Base-by-base conservation (phyloP, 2,329 filamentous ascomycete genomes). In the Davidsoniella eucalypti region DNA sequence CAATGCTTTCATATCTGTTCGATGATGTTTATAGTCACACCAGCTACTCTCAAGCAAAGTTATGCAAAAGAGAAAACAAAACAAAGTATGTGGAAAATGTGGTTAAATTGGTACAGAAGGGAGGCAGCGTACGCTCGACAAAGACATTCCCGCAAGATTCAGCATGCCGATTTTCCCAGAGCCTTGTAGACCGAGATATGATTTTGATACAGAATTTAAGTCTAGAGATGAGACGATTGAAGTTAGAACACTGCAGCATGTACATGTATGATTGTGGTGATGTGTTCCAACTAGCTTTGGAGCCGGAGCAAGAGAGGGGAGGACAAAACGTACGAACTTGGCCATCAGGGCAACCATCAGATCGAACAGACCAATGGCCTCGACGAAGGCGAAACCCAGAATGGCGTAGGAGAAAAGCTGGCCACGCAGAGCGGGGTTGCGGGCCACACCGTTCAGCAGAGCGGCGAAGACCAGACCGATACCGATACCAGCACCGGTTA, bases 341-440 rank as follows among this genome's bases (percentile, higher is more conserved):
- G 82, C 84, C 83, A 87, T 87, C 75, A 87, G 84, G 74, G 83
- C 83, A 86, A 87, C 78, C 83, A 87, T 87, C 65, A 86, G 80
- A 65, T 86, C 82, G 81, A 86, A 86, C 66, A 86, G 80, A 82
- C 82, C 83, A 63, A 85, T 87, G 73, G 86, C 85, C 70, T 92
- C 86, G 70, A 88, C 85, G 82, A 92, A 92, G 67, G 85, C 86
- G 75, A 92, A 92, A 75, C 86, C 85, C 67, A 92, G 75, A 84
- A 92, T 90, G 78, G 85, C 85, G 74, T 92, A 90, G 61, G 84
- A 85, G 84, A 92, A 94, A 66, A 94, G 85, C 80, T 93, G 87
- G 69, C 85, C 86, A 75, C 85, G 83, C 74, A 93, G 84, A 66
- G 83, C 84, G 65, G 86, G 86, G 84, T 94, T 94, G 75, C 86